Conservation (phyloP, 495 filamentous ascomycete genomes). For the Annulohypoxylon bovei region DNA sequence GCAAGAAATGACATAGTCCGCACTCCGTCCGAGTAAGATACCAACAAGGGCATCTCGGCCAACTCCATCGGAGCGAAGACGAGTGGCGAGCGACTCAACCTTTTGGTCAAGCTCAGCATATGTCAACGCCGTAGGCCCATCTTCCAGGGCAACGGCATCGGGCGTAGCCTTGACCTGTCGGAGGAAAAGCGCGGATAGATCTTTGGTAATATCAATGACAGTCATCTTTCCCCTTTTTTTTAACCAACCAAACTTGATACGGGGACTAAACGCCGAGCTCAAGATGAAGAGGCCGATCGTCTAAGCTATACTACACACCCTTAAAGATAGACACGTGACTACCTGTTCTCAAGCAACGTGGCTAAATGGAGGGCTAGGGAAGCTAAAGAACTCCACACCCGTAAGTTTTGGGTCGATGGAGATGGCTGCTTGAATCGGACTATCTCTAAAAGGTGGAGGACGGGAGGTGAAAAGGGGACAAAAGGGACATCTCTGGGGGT, state of each 20-base stretch:
- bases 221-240: constrained; percentile 51
- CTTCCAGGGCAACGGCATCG: constrained; percentile 68
- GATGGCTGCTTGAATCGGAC: constrained; percentile 9
- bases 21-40: constrained; percentile 71
- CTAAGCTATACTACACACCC: constrained; percentile 6
- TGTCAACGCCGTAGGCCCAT: constrained; percentile 64
- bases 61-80: constrained; percentile 65
- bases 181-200: constrained; percentile 68
- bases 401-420: constrained; percentile 11
- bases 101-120: constrained; percentile 69
- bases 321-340: constrained; percentile 32
- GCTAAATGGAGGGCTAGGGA: constrained; percentile 2
- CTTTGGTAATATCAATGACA: constrained; percentile 69
- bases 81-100: constrained; percentile 62
- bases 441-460: constrained; percentile 15
- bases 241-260: constrained; percentile 6
- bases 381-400: constrained; percentile 16
- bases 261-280: background rate
- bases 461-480: constrained; percentile 3
- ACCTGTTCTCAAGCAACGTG: constrained; percentile 1
- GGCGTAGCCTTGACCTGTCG: constrained; percentile 68
- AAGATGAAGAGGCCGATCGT: background rate
- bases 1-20: constrained; percentile 76
- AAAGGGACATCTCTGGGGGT: constrained; percentile 11
- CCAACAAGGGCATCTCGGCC: constrained; percentile 70